A percentile compares a stretch with the other conserved stretches of the same genome.
These are phyloP conservation scores for Acidiella bohemica DNA, from an alignment of 495 filamentous ascomycete species.

Conservation along the genomic window DNA sequence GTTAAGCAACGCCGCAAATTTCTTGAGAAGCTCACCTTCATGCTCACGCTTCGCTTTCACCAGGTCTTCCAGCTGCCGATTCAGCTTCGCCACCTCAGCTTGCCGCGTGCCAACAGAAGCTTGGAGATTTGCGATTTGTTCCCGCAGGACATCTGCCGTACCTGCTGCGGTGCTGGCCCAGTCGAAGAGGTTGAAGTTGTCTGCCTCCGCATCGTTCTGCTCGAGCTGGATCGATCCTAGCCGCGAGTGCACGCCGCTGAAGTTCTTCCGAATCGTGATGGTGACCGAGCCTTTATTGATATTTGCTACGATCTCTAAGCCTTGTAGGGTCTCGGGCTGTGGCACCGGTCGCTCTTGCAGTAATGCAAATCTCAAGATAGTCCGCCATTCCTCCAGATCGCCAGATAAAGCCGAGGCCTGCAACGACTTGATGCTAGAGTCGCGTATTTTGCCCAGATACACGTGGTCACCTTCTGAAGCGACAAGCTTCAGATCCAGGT, in stretches of 20 bases:
- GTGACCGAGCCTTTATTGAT: constrained; percentile 30
- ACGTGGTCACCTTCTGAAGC: constrained; percentile 56
- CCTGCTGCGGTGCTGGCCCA: constrained; percentile 49
- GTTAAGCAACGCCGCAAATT: constrained; percentile 61
- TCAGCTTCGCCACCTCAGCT: constrained; percentile 26
- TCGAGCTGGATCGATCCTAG: constrained; percentile 52
- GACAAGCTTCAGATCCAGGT: constrained; percentile 47
- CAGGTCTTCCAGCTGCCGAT: constrained; percentile 27
- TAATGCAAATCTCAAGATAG: constrained; percentile 33
- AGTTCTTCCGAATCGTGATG: constrained; percentile 42
- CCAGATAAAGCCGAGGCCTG: constrained; percentile 42
- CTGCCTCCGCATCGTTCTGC: constrained; percentile 47
- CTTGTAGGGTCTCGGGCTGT: constrained; percentile 15
- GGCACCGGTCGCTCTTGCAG: constrained; percentile 20
- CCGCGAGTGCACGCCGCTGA: constrained; percentile 52
- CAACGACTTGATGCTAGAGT: constrained; percentile 20
- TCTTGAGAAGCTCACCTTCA: constrained; percentile 56
- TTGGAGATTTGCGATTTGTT: constrained; percentile 37
- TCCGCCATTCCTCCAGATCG: constrained; percentile 43
- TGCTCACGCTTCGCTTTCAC: constrained; percentile 37
- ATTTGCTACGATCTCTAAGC: constrained; percentile 24
- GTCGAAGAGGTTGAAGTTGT: constrained; percentile 52
- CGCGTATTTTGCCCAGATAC: constrained; percentile 29
- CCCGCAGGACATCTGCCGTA: constrained; percentile 30
- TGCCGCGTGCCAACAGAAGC: constrained; percentile 34